Conservation (phyloP, 169 alveolate genomes). For the Amoebophrya sp. region DNA sequence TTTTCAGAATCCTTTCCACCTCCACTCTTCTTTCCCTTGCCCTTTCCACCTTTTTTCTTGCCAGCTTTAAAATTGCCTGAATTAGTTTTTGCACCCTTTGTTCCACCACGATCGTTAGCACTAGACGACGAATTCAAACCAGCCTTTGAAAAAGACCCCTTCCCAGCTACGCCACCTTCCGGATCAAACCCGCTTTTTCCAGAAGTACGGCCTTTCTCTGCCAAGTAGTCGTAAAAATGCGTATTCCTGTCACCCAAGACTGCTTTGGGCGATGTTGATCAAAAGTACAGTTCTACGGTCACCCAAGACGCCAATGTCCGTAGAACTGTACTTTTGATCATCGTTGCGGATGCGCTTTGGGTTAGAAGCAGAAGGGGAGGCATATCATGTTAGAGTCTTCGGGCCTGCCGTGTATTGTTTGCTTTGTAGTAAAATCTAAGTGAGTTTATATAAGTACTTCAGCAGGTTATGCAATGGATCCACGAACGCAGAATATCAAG, state of each 20-base stretch:
- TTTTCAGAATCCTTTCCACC: background rate
- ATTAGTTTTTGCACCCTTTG: background rate
- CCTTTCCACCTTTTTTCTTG: background rate
- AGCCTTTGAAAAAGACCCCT: background rate
- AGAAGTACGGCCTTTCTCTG: background rate
- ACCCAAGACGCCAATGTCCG: background rate
- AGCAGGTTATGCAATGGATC: too few species aligned
- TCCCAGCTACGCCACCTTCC: background rate
- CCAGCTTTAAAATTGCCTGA: background rate
- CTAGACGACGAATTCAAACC: background rate
- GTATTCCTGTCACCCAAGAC: background rate
- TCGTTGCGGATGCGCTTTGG: background rate
- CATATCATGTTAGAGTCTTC: too few species aligned
- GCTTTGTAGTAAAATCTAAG: too few species aligned
- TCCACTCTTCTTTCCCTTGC: background rate
- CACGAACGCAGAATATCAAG: too few species aligned
- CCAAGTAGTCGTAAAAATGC: background rate
- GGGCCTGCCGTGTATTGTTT: too few species aligned
- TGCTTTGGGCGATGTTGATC: background rate
- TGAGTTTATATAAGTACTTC: too few species aligned
- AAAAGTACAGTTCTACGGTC: background rate
- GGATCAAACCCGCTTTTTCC: background rate
- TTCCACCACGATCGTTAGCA: background rate
- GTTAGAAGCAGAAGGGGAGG: too few species aligned
- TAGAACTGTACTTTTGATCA: background rate